Evolutionary conservation across 2,329 filamentous ascomycete species (phyloP).

Genomic region (Dichotomopilus funicola): DNA sequence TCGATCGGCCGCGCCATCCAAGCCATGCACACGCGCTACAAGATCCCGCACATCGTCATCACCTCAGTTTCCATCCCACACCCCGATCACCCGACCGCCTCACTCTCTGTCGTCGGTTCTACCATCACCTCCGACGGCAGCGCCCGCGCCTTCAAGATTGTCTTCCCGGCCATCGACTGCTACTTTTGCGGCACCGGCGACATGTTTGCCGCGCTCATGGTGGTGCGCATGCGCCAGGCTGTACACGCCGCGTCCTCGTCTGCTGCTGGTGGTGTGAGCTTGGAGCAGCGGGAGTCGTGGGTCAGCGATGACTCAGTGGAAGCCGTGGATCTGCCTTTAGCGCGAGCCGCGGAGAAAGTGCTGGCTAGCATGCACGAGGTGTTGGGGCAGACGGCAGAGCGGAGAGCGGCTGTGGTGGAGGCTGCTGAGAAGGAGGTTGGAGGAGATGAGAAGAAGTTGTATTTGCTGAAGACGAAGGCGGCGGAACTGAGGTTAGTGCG

Average conservation of each 20-base stretch:
- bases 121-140: conserved; percentile 56
- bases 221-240: conserved; percentile 81
- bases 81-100: conserved; percentile 41
- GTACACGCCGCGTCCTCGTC: conserved; percentile 36
- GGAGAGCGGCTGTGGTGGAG: conserved; percentile 46
- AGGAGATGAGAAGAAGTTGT: conserved; percentile 51
- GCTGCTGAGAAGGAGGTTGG: conserved; percentile 31
- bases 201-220: conserved; percentile 92
- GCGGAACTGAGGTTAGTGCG: conserved; percentile 79
- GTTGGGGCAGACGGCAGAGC: conserved; percentile 59
- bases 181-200: conserved; percentile 97
- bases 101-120: conserved; percentile 70
- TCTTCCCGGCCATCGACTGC: conserved; percentile 80
- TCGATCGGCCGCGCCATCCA: conserved; percentile 69
- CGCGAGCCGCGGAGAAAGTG: conserved; percentile 77
- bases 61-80: conserved; percentile 73
- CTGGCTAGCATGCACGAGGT: conserved; percentile 89
- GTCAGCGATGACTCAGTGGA: conserved; percentile 65
- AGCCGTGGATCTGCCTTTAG: conserved; percentile 69
- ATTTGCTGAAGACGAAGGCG: conserved; percentile 71
- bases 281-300: conserved; percentile 61
- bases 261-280: conserved; percentile 23
- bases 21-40: conserved; percentile 67
- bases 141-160: conserved; percentile 81
- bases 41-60: conserved; percentile 82